Evolutionary conservation across 2,329 filamentous ascomycete species (phyloP).

Genomic region (Fusarium lateritium): DNA sequence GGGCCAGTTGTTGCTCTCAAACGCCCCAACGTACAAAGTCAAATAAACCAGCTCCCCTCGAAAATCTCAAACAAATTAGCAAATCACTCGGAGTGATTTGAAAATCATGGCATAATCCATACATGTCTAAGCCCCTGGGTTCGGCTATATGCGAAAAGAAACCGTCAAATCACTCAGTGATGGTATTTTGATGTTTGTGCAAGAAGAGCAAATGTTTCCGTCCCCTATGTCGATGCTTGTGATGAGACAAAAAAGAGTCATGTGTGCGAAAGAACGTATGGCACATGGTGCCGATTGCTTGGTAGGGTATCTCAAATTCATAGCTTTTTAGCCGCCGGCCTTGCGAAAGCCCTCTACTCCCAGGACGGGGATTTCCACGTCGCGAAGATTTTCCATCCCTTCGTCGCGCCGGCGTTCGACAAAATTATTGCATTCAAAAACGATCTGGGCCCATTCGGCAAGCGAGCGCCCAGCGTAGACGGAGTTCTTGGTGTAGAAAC

Average conservation of each 20-base stretch:
- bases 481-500: slow-evolving; percentile 61
- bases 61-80: slow-evolving; percentile 36
- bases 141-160: slow-evolving; percentile 30
- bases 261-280: slow-evolving; percentile 17
- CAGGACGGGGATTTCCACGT: slow-evolving; percentile 72
- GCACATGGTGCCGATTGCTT: slow-evolving; percentile 9
- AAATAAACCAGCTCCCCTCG: slow-evolving; percentile 27
- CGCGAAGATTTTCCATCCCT: slow-evolving; percentile 75
- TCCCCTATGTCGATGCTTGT: slow-evolving; percentile 22
- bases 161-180: slow-evolving; percentile 29
- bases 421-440: slow-evolving; percentile 86
- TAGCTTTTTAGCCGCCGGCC: slow-evolving; percentile 48
- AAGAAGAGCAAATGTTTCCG: slow-evolving; percentile 38
- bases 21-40: slow-evolving; percentile 40
- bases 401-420: slow-evolving; percentile 82
- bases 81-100: slow-evolving; percentile 30
- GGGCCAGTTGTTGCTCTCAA: slow-evolving; percentile 33
- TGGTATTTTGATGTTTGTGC: slow-evolving; percentile 32
- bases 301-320: slow-evolving; percentile 11
- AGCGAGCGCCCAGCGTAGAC: slow-evolving; percentile 80
- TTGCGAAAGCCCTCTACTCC: slow-evolving; percentile 61
- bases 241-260: slow-evolving; percentile 18
- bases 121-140: slow-evolving; percentile 12
- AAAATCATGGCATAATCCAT: slow-evolving; percentile 30
- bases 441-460: slow-evolving; percentile 83